Conservation (phyloP, 352 stramenopile genomes). For the Pythium angustatum region DNA sequence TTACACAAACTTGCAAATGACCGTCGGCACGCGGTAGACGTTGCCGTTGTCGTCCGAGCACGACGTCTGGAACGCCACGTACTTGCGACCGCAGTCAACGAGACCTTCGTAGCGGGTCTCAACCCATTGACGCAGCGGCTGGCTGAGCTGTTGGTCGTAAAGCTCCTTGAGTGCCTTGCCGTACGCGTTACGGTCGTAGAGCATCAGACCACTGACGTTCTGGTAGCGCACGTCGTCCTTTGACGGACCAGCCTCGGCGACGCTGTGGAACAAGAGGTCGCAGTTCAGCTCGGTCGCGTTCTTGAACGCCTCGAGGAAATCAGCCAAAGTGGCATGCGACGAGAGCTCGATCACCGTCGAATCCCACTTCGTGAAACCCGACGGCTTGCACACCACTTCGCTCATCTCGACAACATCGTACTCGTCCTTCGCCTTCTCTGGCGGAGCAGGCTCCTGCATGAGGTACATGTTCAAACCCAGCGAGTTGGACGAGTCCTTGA, state of each 20-base stretch:
- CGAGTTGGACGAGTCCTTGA: slow-evolving; percentile 93
- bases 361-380: slow-evolving; percentile 93
- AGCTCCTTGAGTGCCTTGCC: slow-evolving; percentile 71
- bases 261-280: slow-evolving; percentile 77
- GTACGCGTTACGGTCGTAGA: slow-evolving; percentile 85
- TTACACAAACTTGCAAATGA: slow-evolving; percentile 85
- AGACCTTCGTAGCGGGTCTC: slow-evolving; percentile 80
- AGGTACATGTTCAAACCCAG: slow-evolving; percentile 93
- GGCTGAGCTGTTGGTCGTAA: slow-evolving; percentile 59
- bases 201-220: slow-evolving; percentile 77
- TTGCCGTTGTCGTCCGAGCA: slow-evolving; percentile 83
- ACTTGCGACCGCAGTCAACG: slow-evolving; percentile 81
- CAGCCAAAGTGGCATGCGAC: slow-evolving; percentile 60
- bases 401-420: slow-evolving; percentile 90
- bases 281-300: slow-evolving; percentile 74
- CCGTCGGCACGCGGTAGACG: slow-evolving; percentile 83
- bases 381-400: slow-evolving; percentile 84
- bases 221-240: slow-evolving; percentile 68
- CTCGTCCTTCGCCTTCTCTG: slow-evolving; percentile 89
- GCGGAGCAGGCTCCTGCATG: slow-evolving; percentile 85
- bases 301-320: slow-evolving; percentile 73
- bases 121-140: slow-evolving; percentile 64
- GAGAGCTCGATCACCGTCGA: slow-evolving; percentile 76
- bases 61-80: slow-evolving; percentile 82
- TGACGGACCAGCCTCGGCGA: slow-evolving; percentile 71